phyloP scores from a whole-genome alignment of 148 eudicot genomes.

The Oxyria digyna region DNA sequence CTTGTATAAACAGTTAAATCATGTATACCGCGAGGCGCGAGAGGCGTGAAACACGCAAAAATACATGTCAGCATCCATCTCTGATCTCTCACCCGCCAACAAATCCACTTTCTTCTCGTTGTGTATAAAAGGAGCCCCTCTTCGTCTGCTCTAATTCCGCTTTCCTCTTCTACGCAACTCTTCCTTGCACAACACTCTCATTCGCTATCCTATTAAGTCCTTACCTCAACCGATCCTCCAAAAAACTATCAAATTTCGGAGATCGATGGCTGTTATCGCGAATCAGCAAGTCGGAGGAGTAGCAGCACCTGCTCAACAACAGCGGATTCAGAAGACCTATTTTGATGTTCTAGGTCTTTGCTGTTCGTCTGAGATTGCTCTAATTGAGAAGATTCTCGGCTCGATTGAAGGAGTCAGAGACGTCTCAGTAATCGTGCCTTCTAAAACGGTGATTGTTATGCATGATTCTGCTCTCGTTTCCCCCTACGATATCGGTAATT shows the following conservation, averaged over 20 bases:
- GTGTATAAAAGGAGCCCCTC: not conserved
- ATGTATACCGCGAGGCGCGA: too few relatives aligned
- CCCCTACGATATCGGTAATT: slow-evolving; percentile 50
- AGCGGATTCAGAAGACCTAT: slow-evolving; percentile 44
- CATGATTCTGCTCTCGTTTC: slow-evolving; percentile 48
- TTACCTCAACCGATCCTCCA: not conserved
- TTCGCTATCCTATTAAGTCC: not conserved
- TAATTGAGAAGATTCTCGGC: slow-evolving; percentile 56
- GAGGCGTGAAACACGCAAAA: too few relatives aligned
- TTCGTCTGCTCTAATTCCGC: not conserved
- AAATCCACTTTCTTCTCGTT: too few relatives aligned
- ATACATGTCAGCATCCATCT: too few relatives aligned
- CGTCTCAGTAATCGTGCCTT: slow-evolving; percentile 52
- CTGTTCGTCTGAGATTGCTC: slow-evolving; percentile 61
- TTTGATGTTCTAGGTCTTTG: slow-evolving; percentile 76
- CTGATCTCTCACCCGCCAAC: too few relatives aligned
- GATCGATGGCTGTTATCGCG: not conserved
- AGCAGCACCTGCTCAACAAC: too few relatives aligned
- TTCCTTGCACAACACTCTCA: not conserved
- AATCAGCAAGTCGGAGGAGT: not conserved
- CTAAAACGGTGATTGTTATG: slow-evolving; percentile 63
- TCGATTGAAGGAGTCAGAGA: slow-evolving; percentile 53
- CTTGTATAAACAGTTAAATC: too few relatives aligned
- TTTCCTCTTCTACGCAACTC: not conserved
- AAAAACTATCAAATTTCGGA: not conserved